Evolutionary conservation across 2,329 filamentous ascomycete genomes (phyloP).

Genomic region (Xylaria digitata): DNA sequence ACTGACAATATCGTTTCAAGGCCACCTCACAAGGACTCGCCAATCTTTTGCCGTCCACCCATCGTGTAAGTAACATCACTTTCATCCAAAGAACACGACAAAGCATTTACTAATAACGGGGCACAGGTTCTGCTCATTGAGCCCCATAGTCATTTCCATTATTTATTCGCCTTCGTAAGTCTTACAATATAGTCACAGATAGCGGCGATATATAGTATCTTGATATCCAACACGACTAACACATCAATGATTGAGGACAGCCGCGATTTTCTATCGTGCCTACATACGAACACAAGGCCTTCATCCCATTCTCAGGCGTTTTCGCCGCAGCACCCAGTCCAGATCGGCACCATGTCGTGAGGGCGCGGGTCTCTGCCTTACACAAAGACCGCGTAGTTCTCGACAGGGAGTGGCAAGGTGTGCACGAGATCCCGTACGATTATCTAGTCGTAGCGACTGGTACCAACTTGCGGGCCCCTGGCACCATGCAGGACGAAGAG

Average conservation of each 20-base stretch:
- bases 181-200: not conserved
- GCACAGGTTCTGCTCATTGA: constrained; percentile 57
- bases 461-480: constrained; percentile 51
- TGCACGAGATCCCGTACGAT: constrained; percentile 53
- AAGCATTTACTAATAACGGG: not conserved
- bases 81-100: not conserved
- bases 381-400: constrained; percentile 49
- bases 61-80: constrained; percentile 44
- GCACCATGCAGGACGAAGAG: constrained; percentile 51
- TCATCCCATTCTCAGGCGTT: constrained; percentile 58
- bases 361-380: constrained; percentile 50
- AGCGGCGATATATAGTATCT: not conserved
- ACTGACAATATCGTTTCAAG: constrained; percentile 38
- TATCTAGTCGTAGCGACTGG: constrained; percentile 61
- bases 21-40: constrained; percentile 52
- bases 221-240: not conserved
- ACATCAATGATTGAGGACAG: constrained; percentile 30
- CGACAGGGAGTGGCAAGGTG: constrained; percentile 51
- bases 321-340: constrained; percentile 49
- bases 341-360: constrained; percentile 50
- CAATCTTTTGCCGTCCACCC: constrained; percentile 52
- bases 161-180: constrained; percentile 58
- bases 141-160: constrained; percentile 62
- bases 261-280: constrained; percentile 59
- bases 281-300: constrained; percentile 59